Conservation (phyloP, 202 grass and related monocot genomes). For the Saccharum hybrid region DNA sequence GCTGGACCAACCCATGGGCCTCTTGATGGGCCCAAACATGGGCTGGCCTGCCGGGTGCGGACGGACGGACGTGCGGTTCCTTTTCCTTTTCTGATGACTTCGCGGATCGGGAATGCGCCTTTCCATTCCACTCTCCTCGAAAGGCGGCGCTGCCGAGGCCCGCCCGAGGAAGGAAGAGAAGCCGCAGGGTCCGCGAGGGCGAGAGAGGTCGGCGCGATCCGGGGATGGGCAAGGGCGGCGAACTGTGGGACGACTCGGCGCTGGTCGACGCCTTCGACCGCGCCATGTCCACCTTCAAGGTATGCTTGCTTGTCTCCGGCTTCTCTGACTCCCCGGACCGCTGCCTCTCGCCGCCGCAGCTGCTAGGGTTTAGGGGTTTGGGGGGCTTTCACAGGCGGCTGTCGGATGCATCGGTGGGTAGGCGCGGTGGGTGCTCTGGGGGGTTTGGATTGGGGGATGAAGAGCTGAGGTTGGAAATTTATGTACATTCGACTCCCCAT, state of each 20-base stretch:
- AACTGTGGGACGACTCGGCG: constrained; percentile 83
- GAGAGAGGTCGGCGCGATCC: neutral
- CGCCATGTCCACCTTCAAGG: constrained; percentile 72
- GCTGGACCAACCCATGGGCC: no score
- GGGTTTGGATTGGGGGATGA: neutral
- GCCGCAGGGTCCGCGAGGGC: neutral
- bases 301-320: constrained; percentile 2
- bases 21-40: neutral
- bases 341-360: neutral
- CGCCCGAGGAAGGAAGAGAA: neutral
- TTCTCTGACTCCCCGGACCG: neutral
- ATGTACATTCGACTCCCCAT: neutral
- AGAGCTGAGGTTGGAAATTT: neutral
- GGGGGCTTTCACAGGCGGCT: neutral
- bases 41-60: neutral
- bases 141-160: neutral
- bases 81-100: neutral
- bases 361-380: constrained; percentile 53
- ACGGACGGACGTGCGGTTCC: neutral
- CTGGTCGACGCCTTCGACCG: constrained; percentile 79
- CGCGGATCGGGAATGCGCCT: neutral
- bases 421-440: neutral
- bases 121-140: neutral
- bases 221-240: constrained; percentile 73
- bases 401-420: neutral